These are phyloP conservation scores for Adansonia madagascariensis DNA, from an alignment of 441 rosid species.

Conservation along the genomic window DNA sequence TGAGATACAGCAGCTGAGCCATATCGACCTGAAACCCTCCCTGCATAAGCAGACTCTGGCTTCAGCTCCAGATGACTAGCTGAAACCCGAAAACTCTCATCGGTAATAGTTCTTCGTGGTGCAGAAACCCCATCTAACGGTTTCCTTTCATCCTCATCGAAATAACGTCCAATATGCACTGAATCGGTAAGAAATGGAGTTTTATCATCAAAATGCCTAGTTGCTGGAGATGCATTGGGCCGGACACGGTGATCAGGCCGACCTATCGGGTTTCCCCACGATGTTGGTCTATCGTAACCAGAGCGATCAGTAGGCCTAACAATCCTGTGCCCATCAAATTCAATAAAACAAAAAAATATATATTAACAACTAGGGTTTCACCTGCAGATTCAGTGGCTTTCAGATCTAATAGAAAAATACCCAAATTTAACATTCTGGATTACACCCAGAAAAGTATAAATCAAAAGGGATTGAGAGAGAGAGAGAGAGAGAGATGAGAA, in stretches of 20 bases:
- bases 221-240: conserved; percentile 62
- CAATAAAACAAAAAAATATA: not conserved
- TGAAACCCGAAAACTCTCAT: conserved; percentile 51
- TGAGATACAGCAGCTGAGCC: conserved; percentile 33
- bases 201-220: conserved; percentile 73
- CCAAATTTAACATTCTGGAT: too few species aligned
- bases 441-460: too few species aligned
- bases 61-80: conserved; percentile 48
- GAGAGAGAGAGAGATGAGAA: not conserved
- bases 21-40: conserved; percentile 36
- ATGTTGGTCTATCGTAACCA: conserved; percentile 53
- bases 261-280: conserved; percentile 64
- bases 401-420: conserved; percentile 27
- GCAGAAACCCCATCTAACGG: conserved; percentile 69
- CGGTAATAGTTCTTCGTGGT: conserved; percentile 59
- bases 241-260: conserved; percentile 61
- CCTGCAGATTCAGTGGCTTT: conserved; percentile 25
- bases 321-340: conserved; percentile 38
- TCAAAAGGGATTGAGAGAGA: too few species aligned
- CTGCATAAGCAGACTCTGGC: conserved; percentile 46
- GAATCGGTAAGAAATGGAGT: conserved; percentile 61
- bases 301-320: conserved; percentile 63
- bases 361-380: conserved; percentile 20
- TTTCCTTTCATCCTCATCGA: conserved; percentile 83
- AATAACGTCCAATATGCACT: conserved; percentile 64